phyloP scores from a whole-genome alignment of 257 asterid genomes.

The Rubia yunnanensis region DNA sequence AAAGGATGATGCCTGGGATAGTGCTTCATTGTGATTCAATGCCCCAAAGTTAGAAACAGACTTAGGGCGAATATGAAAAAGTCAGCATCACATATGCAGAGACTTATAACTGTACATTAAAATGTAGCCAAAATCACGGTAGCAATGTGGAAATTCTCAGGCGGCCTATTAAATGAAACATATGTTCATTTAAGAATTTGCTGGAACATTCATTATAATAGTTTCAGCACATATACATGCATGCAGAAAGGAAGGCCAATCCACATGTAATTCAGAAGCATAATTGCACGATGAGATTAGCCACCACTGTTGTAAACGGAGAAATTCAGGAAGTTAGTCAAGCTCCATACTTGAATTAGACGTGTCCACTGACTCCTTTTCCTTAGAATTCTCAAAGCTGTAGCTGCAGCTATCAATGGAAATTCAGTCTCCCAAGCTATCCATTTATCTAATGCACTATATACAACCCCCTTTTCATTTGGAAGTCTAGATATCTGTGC shows the following conservation, averaged over 20 bases:
- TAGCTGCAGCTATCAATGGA: conserved; percentile 91
- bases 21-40: background rate
- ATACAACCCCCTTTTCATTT: conserved; percentile 72
- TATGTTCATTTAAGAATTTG: background rate
- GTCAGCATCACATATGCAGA: background rate
- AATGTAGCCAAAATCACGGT: background rate
- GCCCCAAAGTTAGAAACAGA: background rate
- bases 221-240: no score
- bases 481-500: conserved; percentile 74
- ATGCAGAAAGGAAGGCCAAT: background rate
- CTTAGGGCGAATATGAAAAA: background rate
- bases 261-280: background rate
- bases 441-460: conserved; percentile 76
- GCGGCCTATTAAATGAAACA: background rate
- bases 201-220: no score
- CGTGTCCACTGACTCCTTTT: conserved; percentile 65
- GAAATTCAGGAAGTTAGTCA: background rate
- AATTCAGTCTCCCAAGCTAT: conserved; percentile 94
- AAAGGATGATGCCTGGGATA: background rate
- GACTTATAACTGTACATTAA: background rate
- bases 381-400: conserved; percentile 67
- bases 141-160: background rate
- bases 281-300: background rate
- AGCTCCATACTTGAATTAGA: conserved; percentile 54
- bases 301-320: background rate